Evolutionary conservation across 1,284 basidiomycete species (phyloP).

Genomic region (Microbotryum silenes-acaulis): DNA sequence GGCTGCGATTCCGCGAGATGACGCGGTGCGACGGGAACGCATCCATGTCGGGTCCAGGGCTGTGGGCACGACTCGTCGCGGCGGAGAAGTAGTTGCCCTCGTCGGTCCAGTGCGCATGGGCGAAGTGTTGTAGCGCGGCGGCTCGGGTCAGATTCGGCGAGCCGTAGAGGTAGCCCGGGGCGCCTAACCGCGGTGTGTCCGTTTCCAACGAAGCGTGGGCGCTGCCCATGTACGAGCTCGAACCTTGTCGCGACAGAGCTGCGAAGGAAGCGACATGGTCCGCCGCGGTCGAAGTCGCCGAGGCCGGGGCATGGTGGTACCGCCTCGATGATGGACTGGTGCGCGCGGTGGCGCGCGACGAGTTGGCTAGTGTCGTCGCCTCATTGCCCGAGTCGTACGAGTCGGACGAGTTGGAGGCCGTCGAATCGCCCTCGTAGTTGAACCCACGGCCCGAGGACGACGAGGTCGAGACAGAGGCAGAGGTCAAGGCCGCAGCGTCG

Average conservation of each 20-base stretch:
- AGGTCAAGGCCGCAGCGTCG: too few species aligned
- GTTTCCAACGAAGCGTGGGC: too few species aligned
- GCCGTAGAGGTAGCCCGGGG: too few species aligned
- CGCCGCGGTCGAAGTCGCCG: neutral
- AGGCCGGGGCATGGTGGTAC: neutral
- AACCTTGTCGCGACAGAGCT: neutral
- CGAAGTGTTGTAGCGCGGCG: neutral
- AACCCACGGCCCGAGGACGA: too few species aligned
- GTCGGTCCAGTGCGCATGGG: constrained; percentile 11
- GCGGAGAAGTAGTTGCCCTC: constrained; percentile 10
- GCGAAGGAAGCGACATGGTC: neutral
- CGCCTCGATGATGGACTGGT: neutral
- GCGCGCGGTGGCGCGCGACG: constrained; percentile 1
- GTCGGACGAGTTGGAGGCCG: constrained; percentile 18
- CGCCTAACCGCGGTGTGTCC: too few species aligned
- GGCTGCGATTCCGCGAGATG: constrained; percentile 16
- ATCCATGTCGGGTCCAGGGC: constrained; percentile 8
- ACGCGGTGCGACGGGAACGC: constrained; percentile 20
- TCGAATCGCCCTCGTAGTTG: constrained; percentile 1
- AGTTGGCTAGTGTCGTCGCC: neutral
- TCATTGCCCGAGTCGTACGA: constrained; percentile 27
- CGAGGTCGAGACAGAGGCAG: too few species aligned
- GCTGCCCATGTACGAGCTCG: neutral
- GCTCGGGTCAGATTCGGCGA: neutral
- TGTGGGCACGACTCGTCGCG: constrained; percentile 12